phyloP scores from a whole-genome alignment of 2,329 filamentous ascomycete species.

The Stemphylium beticola region DNA sequence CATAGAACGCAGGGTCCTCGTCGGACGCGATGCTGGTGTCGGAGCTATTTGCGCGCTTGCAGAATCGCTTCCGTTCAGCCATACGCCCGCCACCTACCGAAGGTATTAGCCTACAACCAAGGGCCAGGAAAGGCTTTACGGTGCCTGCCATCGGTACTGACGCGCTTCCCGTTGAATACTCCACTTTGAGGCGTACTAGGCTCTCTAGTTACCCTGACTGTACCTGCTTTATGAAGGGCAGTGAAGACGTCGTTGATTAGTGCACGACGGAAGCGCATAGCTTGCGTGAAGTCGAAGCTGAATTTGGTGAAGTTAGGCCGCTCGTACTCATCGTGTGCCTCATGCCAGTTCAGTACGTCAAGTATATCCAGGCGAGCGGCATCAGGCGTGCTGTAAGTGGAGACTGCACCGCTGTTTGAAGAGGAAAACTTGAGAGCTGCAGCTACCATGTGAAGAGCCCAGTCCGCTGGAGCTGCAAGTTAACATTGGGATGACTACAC shows the following conservation, averaged over 20 bases:
- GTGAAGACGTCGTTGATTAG: constrained; percentile 24
- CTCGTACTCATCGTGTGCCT: constrained; percentile 21
- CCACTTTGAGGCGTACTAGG: constrained; percentile 6
- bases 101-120: background rate
- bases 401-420: background rate
- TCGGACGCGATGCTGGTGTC: constrained; percentile 1
- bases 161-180: background rate
- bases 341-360: constrained; percentile 20
- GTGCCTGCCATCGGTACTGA: background rate
- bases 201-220: background rate
- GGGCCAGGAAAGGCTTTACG: background rate
- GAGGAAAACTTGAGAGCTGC: constrained; percentile 18
- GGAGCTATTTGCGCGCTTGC: constrained; percentile 11
- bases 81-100: background rate
- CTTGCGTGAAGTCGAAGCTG: constrained; percentile 22
- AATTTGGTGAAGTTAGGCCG: constrained; percentile 23
- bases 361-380: constrained; percentile 16
- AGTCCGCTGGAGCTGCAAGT: constrained; percentile 16
- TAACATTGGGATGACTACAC: background rate
- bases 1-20: background rate
- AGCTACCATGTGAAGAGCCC: constrained; percentile 20
- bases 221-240: constrained; percentile 15
- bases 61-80: constrained; percentile 14
- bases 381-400: constrained; percentile 12
- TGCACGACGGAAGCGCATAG: constrained; percentile 22